These are phyloP conservation scores for Primulina tabacum DNA, from an alignment of 257 asterid genomes.

Conservation along the genomic window DNA sequence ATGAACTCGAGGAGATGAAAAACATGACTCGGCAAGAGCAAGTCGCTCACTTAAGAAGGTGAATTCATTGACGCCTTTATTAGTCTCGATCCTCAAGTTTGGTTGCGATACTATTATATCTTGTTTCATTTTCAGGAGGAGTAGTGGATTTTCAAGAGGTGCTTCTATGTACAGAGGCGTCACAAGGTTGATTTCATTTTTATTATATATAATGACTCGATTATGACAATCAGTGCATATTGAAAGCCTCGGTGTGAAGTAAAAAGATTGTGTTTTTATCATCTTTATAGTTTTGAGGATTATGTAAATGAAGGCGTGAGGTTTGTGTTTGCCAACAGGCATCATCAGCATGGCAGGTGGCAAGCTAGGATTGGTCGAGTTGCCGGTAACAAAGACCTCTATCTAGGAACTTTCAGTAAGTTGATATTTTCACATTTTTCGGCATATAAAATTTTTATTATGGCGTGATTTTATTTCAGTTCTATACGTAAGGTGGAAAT, in stretches of 20 bases:
- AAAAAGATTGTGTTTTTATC: too few relatives aligned
- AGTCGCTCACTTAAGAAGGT: slow-evolving; percentile 90
- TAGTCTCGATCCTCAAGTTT: background rate
- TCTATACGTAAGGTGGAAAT: background rate
- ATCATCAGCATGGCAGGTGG: slow-evolving; percentile 84
- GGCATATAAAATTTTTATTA: background rate
- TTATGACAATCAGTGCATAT: background rate
- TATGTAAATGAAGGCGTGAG: background rate
- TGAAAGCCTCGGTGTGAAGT: background rate
- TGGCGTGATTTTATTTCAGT: background rate
- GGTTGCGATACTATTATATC: background rate
- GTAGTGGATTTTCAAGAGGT: slow-evolving; percentile 75
- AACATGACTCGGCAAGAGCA: slow-evolving; percentile 86
- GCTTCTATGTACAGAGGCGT: slow-evolving; percentile 78
- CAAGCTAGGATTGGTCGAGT: slow-evolving; percentile 80
- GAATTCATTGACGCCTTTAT: background rate
- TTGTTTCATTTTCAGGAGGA: slow-evolving; percentile 42
- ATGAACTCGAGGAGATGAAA: slow-evolving; percentile 84
- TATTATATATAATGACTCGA: background rate
- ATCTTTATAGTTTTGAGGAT: background rate
- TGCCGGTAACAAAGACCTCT: slow-evolving; percentile 74
- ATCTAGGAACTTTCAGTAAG: slow-evolving; percentile 74
- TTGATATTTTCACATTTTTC: background rate
- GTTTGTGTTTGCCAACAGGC: slow-evolving; percentile 29
- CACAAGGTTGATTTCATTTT: slow-evolving; percentile 42